phyloP scores from a whole-genome alignment of 1,284 basidiomycete genomes.

The Trametes sp. region DNA sequence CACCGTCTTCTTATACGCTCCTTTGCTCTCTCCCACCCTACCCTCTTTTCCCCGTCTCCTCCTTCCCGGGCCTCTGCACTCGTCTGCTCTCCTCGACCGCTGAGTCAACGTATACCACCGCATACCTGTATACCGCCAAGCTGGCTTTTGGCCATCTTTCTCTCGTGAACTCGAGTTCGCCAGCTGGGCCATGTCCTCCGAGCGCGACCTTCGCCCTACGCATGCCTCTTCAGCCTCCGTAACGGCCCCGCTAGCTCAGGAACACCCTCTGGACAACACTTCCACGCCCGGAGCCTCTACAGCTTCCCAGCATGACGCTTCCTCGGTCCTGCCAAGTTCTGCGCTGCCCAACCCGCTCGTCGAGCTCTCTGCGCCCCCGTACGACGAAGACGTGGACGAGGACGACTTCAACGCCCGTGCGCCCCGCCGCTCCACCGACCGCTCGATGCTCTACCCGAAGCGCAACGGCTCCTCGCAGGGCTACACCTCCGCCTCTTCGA shows the following conservation, averaged over 20 bases:
- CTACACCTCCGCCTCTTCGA: conserved; percentile 40
- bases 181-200: conserved; percentile 34
- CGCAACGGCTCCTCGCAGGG: conserved; percentile 22
- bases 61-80: not conserved
- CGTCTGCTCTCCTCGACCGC: too few relatives aligned
- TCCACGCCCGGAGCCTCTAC: conserved; percentile 19
- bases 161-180: conserved; percentile 1
- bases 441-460: conserved; percentile 37
- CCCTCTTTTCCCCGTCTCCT: conserved; percentile 8
- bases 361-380: conserved; percentile 30
- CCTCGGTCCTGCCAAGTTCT: conserved; percentile 9
- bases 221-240: conserved; percentile 27
- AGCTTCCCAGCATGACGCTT: conserved; percentile 10
- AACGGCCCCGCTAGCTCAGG: conserved; percentile 29
- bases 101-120: not conserved
- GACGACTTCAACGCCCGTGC: conserved; percentile 31
- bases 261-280: conserved; percentile 28
- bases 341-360: conserved; percentile 32
- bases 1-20: conserved; percentile 1
- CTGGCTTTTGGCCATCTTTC: conserved; percentile 25
- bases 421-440: conserved; percentile 29
- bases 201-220: conserved; percentile 25
- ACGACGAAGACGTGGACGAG: conserved; percentile 29
- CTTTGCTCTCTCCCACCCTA: conserved; percentile 10
- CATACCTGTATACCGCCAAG: conserved; percentile 16